Evolutionary conservation across 441 rosid species (phyloP).

Genomic region (Gossypium trilobum): DNA sequence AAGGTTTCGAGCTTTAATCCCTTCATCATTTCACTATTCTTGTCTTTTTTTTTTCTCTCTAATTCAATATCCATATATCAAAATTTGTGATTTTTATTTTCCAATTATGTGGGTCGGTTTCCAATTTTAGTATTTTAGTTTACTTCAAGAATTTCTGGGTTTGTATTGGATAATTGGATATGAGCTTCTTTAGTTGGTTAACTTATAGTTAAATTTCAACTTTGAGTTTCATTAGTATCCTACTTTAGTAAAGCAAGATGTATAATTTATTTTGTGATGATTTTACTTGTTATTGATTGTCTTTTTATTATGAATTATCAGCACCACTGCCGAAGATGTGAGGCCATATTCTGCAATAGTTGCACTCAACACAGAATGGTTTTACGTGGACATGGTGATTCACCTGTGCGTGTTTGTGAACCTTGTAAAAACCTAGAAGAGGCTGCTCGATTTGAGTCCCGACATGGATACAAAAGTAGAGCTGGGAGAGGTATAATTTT

Average conservation of each 20-base stretch:
- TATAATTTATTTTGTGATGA: background rate
- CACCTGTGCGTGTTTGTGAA: constrained; percentile 83
- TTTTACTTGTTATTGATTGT: background rate
- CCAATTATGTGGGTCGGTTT: background rate
- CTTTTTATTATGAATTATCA: constrained; percentile 23
- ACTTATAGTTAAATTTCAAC: background rate
- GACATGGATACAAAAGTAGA: constrained; percentile 55
- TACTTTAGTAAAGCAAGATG: background rate
- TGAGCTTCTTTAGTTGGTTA: background rate
- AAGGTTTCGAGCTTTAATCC: constrained; percentile 41
- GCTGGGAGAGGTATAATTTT: constrained; percentile 37
- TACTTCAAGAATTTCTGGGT: background rate
- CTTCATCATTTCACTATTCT: background rate
- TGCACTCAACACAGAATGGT: constrained; percentile 73
- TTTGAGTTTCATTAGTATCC: background rate
- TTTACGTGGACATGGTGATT: constrained; percentile 84
- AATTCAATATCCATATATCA: constrained; percentile 12
- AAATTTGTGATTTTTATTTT: constrained; percentile 4
- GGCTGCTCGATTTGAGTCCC: constrained; percentile 81
- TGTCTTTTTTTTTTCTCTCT: background rate
- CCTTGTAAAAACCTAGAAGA: constrained; percentile 85
- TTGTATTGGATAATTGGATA: constrained; percentile 1
- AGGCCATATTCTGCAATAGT: constrained; percentile 66
- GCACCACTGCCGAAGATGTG: constrained; percentile 96
- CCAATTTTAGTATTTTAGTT: background rate